Conservation (phyloP, 192 early-diverging fungal species). For the Backusella macrospora region DNA sequence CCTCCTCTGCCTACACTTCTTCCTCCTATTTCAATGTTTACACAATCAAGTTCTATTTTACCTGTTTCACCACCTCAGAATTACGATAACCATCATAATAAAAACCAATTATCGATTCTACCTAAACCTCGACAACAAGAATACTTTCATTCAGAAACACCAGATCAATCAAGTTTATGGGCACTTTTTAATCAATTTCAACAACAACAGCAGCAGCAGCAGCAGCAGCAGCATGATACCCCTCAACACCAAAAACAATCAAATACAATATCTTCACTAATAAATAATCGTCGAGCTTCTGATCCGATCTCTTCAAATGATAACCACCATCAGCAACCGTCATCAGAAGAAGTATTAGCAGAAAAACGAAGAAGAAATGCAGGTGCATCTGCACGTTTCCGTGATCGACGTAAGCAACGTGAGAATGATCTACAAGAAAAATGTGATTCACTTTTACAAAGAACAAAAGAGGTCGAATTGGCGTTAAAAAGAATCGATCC, state of each 20-base stretch:
- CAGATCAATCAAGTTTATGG: constrained; percentile 1
- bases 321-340: constrained; percentile 5
- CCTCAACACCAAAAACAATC: neutral
- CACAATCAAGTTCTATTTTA: constrained; percentile 5
- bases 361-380: constrained; percentile 66
- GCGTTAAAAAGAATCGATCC: constrained; percentile 25
- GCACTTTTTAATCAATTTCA: constrained; percentile 21
- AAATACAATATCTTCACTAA: neutral
- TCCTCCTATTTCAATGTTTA: constrained; percentile 35
- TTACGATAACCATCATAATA: constrained; percentile 1
- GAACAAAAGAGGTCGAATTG: constrained; percentile 37
- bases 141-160: constrained; percentile 20
- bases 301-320: constrained; percentile 17
- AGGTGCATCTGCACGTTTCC: constrained; percentile 64
- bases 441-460: constrained; percentile 53
- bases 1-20: constrained; percentile 16
- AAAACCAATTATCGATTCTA: neutral
- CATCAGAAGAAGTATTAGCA: constrained; percentile 57
- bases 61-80: neutral
- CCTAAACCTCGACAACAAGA: constrained; percentile 5
- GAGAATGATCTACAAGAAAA: constrained; percentile 58
- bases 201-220: constrained; percentile 6
- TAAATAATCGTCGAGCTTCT: neutral
- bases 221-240: neutral
- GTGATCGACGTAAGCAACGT: constrained; percentile 65